Evolutionary conservation across 1,139 yeast species (phyloP), one percentile per base, ranked within the genome.

Genomic region (Kodamaea sp.): DNA sequence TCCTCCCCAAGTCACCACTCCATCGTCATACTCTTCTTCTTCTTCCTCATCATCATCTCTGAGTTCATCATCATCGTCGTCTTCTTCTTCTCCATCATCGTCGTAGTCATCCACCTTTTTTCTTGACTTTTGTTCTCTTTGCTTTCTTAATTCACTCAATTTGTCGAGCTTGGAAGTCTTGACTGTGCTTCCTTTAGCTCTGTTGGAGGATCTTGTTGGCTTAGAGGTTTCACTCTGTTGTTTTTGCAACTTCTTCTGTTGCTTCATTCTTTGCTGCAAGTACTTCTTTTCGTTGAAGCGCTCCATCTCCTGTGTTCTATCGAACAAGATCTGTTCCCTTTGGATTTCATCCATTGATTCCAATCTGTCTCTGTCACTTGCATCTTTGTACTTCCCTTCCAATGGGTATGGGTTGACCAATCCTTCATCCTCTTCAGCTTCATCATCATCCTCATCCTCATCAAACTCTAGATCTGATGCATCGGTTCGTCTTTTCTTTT

Each of bases 261-360:
- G 76, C 50, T 67, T 73, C 48, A 88, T 83, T 62, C 97, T 82
- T 53, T 87, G 83, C 24, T 85, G 87, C 51, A 94, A 78, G 52
- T 83, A 81, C 54, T 77, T 76, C 57, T 87, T 78, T 62, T 92
- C 97, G 38, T 84, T 81, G 60, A 72, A 89, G 45, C 83, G 78
- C 57, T 90, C 95, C 80, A 88, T 79, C 48, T 87, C 95, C 60
- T 89, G 96, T 5, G 87, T 77, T 61, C 99, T 86, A 41, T 92
- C 97, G 51, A 87, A 94, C 41, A 92, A 74, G 39, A 88, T 78
- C 48, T 86, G 82, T 66, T 92, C 98, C 53, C 97, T 81, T 51
- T 85, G 85, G 57, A 92, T 78, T 69, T 94, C 98, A 40, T 92
- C 95, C 80, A 92, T 74, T 1, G 73, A 71, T 51, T 83, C 80